phyloP scores from a whole-genome alignment of 2,329 filamentous ascomycete species.

The Pseudophaeomoniella oleicola region DNA sequence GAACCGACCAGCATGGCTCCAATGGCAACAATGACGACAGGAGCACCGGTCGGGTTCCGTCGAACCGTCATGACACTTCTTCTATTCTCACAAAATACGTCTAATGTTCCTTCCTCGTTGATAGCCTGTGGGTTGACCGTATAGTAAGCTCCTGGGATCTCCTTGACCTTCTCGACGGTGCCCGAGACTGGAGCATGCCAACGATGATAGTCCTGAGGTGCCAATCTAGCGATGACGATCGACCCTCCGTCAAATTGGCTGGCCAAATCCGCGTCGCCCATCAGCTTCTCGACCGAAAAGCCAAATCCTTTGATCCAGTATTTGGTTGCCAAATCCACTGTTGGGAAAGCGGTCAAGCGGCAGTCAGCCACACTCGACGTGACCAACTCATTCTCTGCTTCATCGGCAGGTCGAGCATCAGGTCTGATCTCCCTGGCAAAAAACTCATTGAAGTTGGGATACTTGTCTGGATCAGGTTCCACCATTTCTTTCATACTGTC shows the following conservation, averaged over 20 bases:
- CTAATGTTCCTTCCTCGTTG: slow-evolving; percentile 22
- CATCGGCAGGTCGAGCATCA: slow-evolving; percentile 21
- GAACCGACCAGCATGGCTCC: slow-evolving; percentile 30
- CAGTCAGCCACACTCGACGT: slow-evolving; percentile 25
- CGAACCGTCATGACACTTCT: slow-evolving; percentile 24
- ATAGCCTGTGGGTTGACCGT: slow-evolving; percentile 29
- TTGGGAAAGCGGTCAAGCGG: slow-evolving; percentile 22
- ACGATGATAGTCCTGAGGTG: slow-evolving; percentile 27
- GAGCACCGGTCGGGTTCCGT: slow-evolving; percentile 13
- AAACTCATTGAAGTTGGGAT: slow-evolving; percentile 29
- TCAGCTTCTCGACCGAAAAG: slow-evolving; percentile 20
- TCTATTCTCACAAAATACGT: slow-evolving; percentile 30
- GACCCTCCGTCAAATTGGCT: slow-evolving; percentile 19
- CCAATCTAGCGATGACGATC: slow-evolving; percentile 24
- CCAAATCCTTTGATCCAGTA: slow-evolving; percentile 29
- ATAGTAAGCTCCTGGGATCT: slow-evolving; percentile 25
- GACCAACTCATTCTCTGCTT: slow-evolving; percentile 18
- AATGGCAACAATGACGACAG: slow-evolving; percentile 24
- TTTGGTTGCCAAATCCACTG: slow-evolving; percentile 22
- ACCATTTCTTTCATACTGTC: slow-evolving; percentile 17
- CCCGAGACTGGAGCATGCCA: slow-evolving; percentile 23
- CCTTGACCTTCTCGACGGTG: slow-evolving; percentile 17
- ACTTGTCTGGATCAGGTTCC: slow-evolving; percentile 22
- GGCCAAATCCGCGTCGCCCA: slow-evolving; percentile 15
- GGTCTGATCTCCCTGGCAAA: slow-evolving; percentile 23